Evolutionary conservation across 2,329 filamentous ascomycete genomes (phyloP), one percentile per base, ranked within the genome.

Genomic region (Colletotrichum australisinense): DNA sequence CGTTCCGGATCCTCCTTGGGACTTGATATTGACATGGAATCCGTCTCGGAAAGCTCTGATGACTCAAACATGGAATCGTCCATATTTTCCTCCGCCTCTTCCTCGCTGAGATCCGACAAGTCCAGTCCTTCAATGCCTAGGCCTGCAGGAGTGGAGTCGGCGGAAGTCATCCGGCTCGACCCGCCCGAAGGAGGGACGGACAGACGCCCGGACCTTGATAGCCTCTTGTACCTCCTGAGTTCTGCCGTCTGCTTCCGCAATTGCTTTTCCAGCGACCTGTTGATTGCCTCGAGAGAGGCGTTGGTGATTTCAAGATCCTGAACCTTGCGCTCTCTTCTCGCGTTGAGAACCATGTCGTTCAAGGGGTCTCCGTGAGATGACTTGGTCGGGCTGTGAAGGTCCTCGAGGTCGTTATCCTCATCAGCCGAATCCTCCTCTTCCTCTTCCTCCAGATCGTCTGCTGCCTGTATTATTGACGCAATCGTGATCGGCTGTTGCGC

Each of bases 271-370:
- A 99, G 85, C 0, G 95, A 97, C 66, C 95, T 90, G 80, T 99
- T 99, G 84, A 99, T 98, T 53, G 97, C 97, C 69, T 98, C 90
- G 3, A 99, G 88, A 1, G 95, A 98, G 1, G 95, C 97, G 79
- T 99, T 99, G 68, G 94, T 98, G 75, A 99, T 99, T 81, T 99
- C 95, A 6, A 99, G 86, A 81, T 99, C 97, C 76, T 98, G 90
- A 1, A 99, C 95, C 84, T 98, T 99, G 74, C 97, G 91, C 82
- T 98, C 97, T 46, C 95, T 90, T 35, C 97, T 91, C 16, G 97
- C 97, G 80, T 95, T 97, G n/a, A 93, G 90, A 12, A 97, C 95
- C 7, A 95, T 87, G 73, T 97, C 95, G 74, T 91, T 93, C 74
- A 93, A 85, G 8, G 91, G 87, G 68, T 93, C 91, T 19, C 89